Base-by-base conservation (phyloP, 768 basidiomycete genomes). In the Tulasnella sp. region DNA sequence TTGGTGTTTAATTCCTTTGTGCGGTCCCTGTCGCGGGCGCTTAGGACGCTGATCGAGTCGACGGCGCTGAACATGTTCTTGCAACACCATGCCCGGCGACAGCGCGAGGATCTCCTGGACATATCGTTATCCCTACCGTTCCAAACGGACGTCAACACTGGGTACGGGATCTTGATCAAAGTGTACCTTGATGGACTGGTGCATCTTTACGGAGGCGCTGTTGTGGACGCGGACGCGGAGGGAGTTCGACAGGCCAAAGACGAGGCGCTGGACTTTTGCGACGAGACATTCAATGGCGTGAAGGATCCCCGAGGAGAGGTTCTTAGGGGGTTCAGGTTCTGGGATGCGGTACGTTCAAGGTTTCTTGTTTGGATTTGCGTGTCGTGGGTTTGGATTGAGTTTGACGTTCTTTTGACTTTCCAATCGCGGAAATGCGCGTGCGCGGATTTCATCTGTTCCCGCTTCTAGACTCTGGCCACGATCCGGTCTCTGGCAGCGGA, bases 1-100 rank as follows among this genome's bases (percentile, higher is more conserved):
- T 89, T 99, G 75, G 96, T 98, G 81, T 99, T 99, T 90, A 99
- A 99, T 89, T 96, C 96, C 74, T 99, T 99, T 85, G 92, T 98
- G 84, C 93, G 95, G 76, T 94, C 95, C 76, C 88, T 99, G 81
- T 94, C 96, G 80, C 93, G 96, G 81, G 94, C 96, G 41, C 89
- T 99, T 81, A 92, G 98, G 82, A 94, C 94, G 80, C 89, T 99
- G 83, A 87, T 98, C 82, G 98, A 99, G 86, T 93, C 96, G 80
- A 92, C 95, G 60, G 92, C 95, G 81, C 87, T 98, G 84, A 98
- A 98, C 87, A 94, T 98, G 93, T 89, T 99, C 46, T 89, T 99
- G 37, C 93, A 95, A 40, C 91, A 91, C 42, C 97, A 98, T 84
- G 96, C 96, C 46, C 91, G 93, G 44, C 90, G 95, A 75, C 90